Evolutionary conservation across 2,329 filamentous ascomycete species (phyloP).

Genomic region (Diplodia sapinea): DNA sequence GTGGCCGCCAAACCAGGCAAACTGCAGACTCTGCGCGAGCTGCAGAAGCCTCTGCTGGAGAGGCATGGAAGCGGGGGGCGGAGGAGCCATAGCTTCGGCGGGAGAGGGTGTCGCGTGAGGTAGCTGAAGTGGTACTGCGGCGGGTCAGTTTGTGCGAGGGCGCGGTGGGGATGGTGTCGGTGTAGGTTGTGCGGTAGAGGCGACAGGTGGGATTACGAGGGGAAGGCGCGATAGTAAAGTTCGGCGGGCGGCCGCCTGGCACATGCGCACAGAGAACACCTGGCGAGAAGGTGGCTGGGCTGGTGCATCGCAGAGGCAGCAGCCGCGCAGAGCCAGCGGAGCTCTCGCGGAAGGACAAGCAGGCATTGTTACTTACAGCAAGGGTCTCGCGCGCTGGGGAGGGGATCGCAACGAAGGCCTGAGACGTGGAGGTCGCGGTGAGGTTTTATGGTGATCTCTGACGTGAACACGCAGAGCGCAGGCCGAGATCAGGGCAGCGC

Average conservation of each 20-base stretch:
- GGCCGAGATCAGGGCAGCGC: conserved; percentile 27
- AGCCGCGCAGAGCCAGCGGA: conserved; percentile 3
- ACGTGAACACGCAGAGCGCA: conserved; percentile 28
- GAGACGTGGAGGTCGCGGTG: conserved; percentile 14
- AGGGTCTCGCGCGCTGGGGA: conserved; percentile 19
- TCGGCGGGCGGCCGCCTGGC: conserved; percentile 21
- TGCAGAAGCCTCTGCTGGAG: conserved; percentile 75
- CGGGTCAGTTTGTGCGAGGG: conserved; percentile 17
- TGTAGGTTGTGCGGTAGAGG: conserved; percentile 5
- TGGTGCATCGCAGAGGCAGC: conserved; percentile 16
- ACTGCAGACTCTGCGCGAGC: conserved; percentile 90
- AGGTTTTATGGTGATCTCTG: conserved; percentile 29
- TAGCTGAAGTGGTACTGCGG: conserved; percentile 31
- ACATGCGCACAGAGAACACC: conserved; percentile 32
- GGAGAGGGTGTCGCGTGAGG: conserved; percentile 40
- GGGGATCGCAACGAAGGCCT: conserved; percentile 13
- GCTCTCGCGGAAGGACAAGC: not conserved
- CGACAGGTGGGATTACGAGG: not conserved
- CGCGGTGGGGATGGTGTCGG: not conserved
- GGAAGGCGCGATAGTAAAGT: conserved; percentile 18
- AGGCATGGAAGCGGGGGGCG: conserved; percentile 71
- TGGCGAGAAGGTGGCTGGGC: conserved; percentile 44
- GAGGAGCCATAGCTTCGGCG: conserved; percentile 70
- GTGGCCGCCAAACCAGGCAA: conserved; percentile 75
- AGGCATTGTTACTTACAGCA: conserved; percentile 40